Evolutionary conservation across 106 monocot species (phyloP).

Genomic region (Alisma plantagoaquatica): DNA sequence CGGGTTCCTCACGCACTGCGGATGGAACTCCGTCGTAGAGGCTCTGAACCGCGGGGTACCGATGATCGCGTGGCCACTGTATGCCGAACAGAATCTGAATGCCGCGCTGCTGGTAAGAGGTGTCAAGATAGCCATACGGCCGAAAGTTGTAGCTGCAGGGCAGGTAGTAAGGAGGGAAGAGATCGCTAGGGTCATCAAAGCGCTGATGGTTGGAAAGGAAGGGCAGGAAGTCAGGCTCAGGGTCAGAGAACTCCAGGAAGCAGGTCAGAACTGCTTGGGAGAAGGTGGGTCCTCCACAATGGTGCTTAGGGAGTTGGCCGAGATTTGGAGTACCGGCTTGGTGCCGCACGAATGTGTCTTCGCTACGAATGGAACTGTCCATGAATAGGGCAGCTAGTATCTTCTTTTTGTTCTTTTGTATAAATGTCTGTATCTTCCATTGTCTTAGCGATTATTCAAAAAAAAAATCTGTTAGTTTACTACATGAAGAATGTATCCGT

Average conservation of each 20-base stretch:
- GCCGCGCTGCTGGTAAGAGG: conserved; percentile 45
- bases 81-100: conserved; percentile 70
- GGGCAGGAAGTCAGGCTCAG: conserved; percentile 21
- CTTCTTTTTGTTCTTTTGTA: too few relatives aligned
- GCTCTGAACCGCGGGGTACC: conserved; percentile 49
- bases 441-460: too few relatives aligned
- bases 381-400: too few relatives aligned
- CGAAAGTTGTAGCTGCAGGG: conserved; percentile 2
- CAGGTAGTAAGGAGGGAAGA: conserved; percentile 30
- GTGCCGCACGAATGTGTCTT: too few relatives aligned
- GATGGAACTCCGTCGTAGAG: conserved; percentile 44
- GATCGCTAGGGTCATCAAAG: conserved; percentile 29
- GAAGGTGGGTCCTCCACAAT: conserved; percentile 25
- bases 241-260: conserved; percentile 19
- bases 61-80: conserved; percentile 75
- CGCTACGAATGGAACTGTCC: too few relatives aligned
- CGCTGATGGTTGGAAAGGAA: conserved; percentile 46
- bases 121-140: conserved; percentile 23
- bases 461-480: too few relatives aligned
- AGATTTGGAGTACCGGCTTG: too few relatives aligned
- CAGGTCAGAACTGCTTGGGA: conserved; percentile 1
- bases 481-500: too few relatives aligned
- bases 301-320: conserved; percentile 13
- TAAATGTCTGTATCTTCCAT: too few relatives aligned
- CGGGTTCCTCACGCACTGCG: conserved; percentile 29